Conservation (phyloP, 2,329 filamentous ascomycete genomes). For the Cladosporium sp. region DNA sequence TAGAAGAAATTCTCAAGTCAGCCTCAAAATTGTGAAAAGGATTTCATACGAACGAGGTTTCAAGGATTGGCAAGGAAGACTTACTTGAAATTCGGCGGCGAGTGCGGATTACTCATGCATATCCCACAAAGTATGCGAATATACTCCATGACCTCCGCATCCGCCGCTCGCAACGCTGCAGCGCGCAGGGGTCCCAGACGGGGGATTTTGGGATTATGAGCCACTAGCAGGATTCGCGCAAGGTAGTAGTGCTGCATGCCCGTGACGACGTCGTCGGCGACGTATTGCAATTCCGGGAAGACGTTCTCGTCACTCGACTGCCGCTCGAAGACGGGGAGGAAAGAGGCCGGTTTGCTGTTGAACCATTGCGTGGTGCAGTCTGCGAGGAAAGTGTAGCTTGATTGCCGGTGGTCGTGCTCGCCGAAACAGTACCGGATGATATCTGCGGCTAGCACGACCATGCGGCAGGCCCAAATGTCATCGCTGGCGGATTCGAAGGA, state of each 20-base stretch:
- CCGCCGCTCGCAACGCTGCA: conserved; percentile 37
- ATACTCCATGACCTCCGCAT: conserved; percentile 42
- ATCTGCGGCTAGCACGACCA: conserved; percentile 59
- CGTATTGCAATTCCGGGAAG: conserved; percentile 57
- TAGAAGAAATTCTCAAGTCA: neutral
- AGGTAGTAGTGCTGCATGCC: conserved; percentile 58
- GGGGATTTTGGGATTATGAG: conserved; percentile 52
- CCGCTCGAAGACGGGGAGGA: conserved; percentile 50
- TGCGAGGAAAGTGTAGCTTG: conserved; percentile 42
- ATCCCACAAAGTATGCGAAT: conserved; percentile 56
- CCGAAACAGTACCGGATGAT: conserved; percentile 60
- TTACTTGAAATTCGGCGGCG: conserved; percentile 50
- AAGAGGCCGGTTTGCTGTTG: conserved; percentile 46
- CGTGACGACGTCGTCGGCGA: conserved; percentile 54
- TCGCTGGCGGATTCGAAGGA: conserved; percentile 47
- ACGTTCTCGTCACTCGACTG: conserved; percentile 36
- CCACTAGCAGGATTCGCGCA: conserved; percentile 52
- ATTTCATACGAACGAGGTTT: too few species aligned
- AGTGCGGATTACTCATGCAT: conserved; percentile 52
- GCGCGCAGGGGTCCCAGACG: conserved; percentile 41
- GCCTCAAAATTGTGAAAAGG: neutral
- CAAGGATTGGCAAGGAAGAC: too few species aligned
- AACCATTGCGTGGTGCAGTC: conserved; percentile 47
- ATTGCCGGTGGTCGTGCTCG: conserved; percentile 29
- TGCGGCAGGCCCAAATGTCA: conserved; percentile 56